Conservation (phyloP, 768 basidiomycete species). For the Boletus rubescentipes region DNA sequence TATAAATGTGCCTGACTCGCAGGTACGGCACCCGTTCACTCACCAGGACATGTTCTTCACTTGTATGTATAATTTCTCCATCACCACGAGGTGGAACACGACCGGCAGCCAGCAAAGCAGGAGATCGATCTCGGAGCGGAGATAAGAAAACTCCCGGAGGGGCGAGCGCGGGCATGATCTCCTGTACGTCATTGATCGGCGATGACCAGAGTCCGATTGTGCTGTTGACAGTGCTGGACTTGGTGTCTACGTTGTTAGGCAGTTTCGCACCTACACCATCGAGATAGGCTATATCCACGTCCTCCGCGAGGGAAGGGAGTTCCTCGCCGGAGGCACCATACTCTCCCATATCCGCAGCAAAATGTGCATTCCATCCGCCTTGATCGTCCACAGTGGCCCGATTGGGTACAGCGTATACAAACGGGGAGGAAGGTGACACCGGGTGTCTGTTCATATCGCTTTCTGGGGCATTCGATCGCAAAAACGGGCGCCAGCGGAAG, state of each 20-base stretch:
- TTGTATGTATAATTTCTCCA: conserved; percentile 9
- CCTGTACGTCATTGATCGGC: conserved; percentile 17
- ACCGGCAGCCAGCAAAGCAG: conserved; percentile 7
- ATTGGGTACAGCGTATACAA: conserved; percentile 6
- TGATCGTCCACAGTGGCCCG: conserved; percentile 13
- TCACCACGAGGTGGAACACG: conserved; percentile 16
- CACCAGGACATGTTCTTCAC: conserved; percentile 10
- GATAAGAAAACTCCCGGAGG: conserved; percentile 30
- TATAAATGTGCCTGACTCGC: conserved; percentile 2
- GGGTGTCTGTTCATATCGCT: neutral
- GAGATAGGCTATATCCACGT: conserved; percentile 9
- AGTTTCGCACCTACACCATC: neutral
- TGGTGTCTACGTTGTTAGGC: conserved; percentile 9
- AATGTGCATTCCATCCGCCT: conserved; percentile 12
- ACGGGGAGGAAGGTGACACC: neutral
- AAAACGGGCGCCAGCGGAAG: conserved; percentile 59
- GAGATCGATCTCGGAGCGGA: conserved; percentile 22
- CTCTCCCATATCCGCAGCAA: conserved; percentile 7
- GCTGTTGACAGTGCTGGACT: neutral
- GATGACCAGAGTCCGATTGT: conserved; percentile 1
- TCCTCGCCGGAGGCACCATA: conserved; percentile 13
- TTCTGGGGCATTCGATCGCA: conserved; percentile 24
- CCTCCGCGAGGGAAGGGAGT: conserved; percentile 5
- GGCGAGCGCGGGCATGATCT: conserved; percentile 12
- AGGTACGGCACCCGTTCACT: conserved; percentile 12